Evolutionary conservation across 495 filamentous ascomycete genomes (phyloP).

Genomic region (Xylaria longipes): DNA sequence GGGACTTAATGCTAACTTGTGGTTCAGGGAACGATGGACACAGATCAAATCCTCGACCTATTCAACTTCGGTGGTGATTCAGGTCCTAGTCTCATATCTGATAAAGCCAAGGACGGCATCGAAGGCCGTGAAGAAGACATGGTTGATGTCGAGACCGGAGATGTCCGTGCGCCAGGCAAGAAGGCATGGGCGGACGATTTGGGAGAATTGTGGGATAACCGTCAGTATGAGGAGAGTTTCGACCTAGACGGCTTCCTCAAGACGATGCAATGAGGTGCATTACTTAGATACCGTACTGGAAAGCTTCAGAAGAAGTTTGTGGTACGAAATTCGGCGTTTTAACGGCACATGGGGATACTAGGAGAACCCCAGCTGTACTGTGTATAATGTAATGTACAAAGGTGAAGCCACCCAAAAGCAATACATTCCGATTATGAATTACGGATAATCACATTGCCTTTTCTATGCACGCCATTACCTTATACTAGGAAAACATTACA

Average conservation of each 20-base stretch:
- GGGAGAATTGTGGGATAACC: slow-evolving; percentile 95
- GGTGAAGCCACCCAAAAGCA: neutral
- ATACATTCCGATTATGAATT: neutral
- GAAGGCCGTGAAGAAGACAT: slow-evolving; percentile 84
- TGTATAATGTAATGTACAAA: slow-evolving; percentile 18
- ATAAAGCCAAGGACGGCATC: slow-evolving; percentile 60
- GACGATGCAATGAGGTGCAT: slow-evolving; percentile 69
- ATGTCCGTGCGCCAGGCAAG: slow-evolving; percentile 93
- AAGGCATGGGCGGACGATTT: slow-evolving; percentile 94
- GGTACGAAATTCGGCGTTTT: neutral
- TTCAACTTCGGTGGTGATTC: slow-evolving; percentile 91
- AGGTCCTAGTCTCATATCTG: slow-evolving; percentile 64
- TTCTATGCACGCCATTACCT: neutral
- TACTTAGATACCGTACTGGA: neutral
- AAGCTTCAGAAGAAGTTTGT: slow-evolving; percentile 2
- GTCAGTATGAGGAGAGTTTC: slow-evolving; percentile 96
- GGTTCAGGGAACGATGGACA: slow-evolving; percentile 78
- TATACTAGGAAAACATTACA: neutral
- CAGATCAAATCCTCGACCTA: slow-evolving; percentile 94
- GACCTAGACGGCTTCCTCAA: slow-evolving; percentile 91
- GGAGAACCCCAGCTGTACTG: neutral
- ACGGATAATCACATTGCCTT: neutral
- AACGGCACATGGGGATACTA: neutral
- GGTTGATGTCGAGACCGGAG: slow-evolving; percentile 89
- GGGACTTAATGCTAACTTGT: slow-evolving; percentile 23